Evolutionary conservation across 2,329 filamentous ascomycete genomes (phyloP).

Genomic region (Diaporthe sp.): DNA sequence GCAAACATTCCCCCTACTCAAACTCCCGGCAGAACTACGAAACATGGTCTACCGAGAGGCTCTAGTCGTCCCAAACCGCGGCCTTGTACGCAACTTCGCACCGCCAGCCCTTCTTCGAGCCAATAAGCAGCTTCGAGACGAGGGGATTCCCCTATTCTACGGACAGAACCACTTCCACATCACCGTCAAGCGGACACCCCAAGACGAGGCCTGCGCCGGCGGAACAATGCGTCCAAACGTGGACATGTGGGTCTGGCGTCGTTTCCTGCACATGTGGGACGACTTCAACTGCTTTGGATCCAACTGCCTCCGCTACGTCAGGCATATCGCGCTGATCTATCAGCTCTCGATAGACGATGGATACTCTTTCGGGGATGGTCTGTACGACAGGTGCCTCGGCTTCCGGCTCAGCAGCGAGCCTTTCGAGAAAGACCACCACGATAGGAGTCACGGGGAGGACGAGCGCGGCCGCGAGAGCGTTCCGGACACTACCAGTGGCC

Average conservation of each 20-base stretch:
- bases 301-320: neutral
- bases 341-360: neutral
- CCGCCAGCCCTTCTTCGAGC: neutral
- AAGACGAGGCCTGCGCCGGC: no score
- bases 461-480: no score
- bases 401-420: neutral
- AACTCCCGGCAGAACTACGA: neutral
- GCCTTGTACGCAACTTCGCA: neutral
- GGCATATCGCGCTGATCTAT: neutral
- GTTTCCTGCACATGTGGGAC: neutral
- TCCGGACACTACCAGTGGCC: no score
- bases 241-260: neutral
- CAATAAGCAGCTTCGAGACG: neutral
- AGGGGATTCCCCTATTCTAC: neutral
- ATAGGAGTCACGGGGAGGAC: neutral
- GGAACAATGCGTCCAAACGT: no score
- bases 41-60: neutral
- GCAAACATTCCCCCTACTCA: neutral
- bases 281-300: neutral
- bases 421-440: neutral
- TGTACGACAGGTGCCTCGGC: neutral
- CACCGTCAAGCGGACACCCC: neutral
- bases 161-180: neutral
- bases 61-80: fast-evolving
- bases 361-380: neutral